Evolutionary conservation across 108 stramenopile genomes (phyloP), one percentile per base, ranked within the genome.

Genomic region (Conticribra guillardii): DNA sequence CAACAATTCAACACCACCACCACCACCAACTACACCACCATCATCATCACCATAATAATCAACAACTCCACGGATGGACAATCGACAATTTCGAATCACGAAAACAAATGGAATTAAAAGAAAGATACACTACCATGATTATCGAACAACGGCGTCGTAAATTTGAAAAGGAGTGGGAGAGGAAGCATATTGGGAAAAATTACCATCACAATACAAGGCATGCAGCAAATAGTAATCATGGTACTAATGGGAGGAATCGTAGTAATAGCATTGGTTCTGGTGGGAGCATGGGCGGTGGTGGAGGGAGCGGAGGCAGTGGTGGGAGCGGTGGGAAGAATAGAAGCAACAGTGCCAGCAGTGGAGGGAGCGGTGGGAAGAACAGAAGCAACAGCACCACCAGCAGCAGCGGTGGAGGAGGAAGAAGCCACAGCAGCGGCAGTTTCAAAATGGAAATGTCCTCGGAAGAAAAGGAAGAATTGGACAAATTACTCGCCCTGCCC

Each of bases 41-140:
- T 33, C 33, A 28, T 19, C 52, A 32, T n/a, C 46, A 34, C 26
- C 54, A 55, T 23, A 24, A 18, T 19, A 28, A 51, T 32, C 46
- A 67, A 22, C 57, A 65, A 17, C 69, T 63, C 21, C 54, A 51
- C 19, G 60, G 65, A 29, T 79, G 70, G 65, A 64, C 56, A 16
- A 31, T 94, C 4, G 87, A 91, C 45, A 82, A 84, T 33, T 91
- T 85, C 63, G 90, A 91, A 68, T 22, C 63, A 33, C 56, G 74
- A 0, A 87, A 84, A 63, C 87, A 91, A 73, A 60, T 74, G 27
- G 71, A 75, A 57, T 53, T 94, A 54, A 79, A 79, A 54, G 66
- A 89, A 44, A 82, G 93, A 28, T 89, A 84, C 71, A 64, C 18
- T 15, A 64, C 71, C 51, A 26, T 79, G n/a, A 70, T 74, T 30